A percentile compares a stretch with the other conserved stretches of the same genome.
phyloP scores from a whole-genome alignment of 2,329 filamentous ascomycete genomes.

The Diaporthe citriasiana region DNA sequence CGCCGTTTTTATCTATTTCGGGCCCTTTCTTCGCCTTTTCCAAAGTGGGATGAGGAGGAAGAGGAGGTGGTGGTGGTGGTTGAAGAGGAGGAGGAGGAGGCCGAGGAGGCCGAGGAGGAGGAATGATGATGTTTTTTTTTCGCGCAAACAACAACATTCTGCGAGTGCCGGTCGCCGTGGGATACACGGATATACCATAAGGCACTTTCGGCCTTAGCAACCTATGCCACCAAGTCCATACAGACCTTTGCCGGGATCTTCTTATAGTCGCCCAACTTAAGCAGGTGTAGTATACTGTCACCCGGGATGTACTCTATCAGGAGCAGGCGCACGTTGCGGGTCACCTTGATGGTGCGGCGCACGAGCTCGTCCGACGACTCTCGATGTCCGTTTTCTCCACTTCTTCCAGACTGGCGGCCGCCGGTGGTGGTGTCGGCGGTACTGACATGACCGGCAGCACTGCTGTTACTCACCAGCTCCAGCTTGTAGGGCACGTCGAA shows the following conservation, averaged over 20 bases:
- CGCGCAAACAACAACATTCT: conserved; percentile 16
- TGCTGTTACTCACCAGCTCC: background rate
- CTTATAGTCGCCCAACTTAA: background rate
- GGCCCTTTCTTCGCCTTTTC: too few species aligned
- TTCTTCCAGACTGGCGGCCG: background rate
- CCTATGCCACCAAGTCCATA: background rate
- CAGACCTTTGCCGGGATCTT: background rate
- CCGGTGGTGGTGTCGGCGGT: background rate
- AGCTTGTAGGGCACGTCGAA: conserved; percentile 5
- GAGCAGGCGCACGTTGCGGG: conserved; percentile 6
- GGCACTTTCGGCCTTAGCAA: conserved; percentile 7
- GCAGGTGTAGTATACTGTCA: background rate
- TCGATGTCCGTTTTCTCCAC: background rate
- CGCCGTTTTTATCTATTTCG: too few species aligned
- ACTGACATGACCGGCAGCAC: background rate
- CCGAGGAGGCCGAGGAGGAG: too few species aligned
- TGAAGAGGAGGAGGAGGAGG: too few species aligned
- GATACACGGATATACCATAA: conserved; percentile 16
- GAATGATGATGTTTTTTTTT: too few species aligned
- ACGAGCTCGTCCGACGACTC: too few species aligned
- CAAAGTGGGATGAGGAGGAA: too few species aligned
- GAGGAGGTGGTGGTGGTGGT: too few species aligned
- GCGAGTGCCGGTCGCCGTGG: background rate
- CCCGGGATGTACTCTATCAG: conserved; percentile 12
- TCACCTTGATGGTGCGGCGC: too few species aligned